Percentiles rank a stretch among this genome's conserved stretches.
Conservation (phyloP, 306 rosid genomes). For the Castanea mollissima region DNA sequence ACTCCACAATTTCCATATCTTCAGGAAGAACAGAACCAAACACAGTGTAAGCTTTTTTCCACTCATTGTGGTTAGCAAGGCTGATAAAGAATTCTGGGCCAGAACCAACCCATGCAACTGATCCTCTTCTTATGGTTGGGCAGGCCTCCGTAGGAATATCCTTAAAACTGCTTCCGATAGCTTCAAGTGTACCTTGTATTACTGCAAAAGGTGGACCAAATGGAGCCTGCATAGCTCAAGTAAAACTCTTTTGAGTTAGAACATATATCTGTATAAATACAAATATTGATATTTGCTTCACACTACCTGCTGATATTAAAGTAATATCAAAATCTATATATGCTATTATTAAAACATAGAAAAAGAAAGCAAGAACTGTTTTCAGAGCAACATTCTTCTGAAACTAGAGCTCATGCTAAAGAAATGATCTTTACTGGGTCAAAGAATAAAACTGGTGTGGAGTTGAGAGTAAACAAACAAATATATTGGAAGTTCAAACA, state of each 20-base stretch:
- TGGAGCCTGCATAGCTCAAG: constrained; percentile 33
- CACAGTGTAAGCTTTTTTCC: constrained; percentile 60
- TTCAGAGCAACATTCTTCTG: too few relatives aligned
- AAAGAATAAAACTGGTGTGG: too few relatives aligned
- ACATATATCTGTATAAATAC: background rate
- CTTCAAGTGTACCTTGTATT: constrained; percentile 51
- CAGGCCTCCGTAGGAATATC: constrained; percentile 46
- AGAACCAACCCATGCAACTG: constrained; percentile 81
- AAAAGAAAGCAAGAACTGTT: too few relatives aligned
- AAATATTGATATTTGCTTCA: background rate
- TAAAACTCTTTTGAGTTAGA: background rate
- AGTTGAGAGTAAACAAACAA: too few relatives aligned
- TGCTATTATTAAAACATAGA: too few relatives aligned
- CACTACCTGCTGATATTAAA: too few relatives aligned
- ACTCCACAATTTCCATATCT: constrained; percentile 66
- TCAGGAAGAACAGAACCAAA: constrained; percentile 64
- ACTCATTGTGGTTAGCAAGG: constrained; percentile 68
- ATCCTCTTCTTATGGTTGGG: constrained; percentile 56
- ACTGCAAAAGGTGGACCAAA: constrained; percentile 51
- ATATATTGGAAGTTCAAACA: too few relatives aligned
- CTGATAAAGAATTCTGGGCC: constrained; percentile 85
- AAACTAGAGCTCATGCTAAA: too few relatives aligned
- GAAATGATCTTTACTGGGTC: too few relatives aligned
- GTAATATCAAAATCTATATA: too few relatives aligned
- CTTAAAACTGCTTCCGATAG: constrained; percentile 28